A percentile compares a stretch with the other conserved stretches of the same genome.
These are phyloP conservation scores for Ascoidea asiatica DNA, from an alignment of 805 yeast species.

Conservation along the genomic window DNA sequence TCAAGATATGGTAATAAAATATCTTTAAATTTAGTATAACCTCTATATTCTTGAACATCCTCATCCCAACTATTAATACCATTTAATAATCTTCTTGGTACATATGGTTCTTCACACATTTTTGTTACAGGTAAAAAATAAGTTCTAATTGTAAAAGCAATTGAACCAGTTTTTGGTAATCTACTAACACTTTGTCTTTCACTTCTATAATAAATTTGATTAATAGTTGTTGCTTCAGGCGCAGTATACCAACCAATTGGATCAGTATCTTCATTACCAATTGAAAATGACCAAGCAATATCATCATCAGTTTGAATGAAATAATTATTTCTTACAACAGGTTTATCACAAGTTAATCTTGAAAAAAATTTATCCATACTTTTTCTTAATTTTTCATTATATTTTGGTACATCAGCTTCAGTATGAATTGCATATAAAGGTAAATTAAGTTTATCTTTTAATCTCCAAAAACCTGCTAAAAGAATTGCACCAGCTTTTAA, in stretches of 20 bases:
- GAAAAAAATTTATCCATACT: conserved; percentile 59
- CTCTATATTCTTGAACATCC: conserved; percentile 49
- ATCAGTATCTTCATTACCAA: conserved; percentile 18
- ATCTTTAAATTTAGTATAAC: conserved; percentile 38
- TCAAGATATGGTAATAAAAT: conserved; percentile 41
- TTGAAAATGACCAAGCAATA: conserved; percentile 29
- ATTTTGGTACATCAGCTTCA: conserved; percentile 57
- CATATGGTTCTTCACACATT: conserved; percentile 36
- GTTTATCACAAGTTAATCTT: conserved; percentile 36
- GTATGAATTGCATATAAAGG: conserved; percentile 48
- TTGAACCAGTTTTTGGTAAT: conserved; percentile 32
- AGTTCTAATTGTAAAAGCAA: conserved; percentile 41
- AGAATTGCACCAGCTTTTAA: conserved; percentile 50
- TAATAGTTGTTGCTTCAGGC: conserved; percentile 20
- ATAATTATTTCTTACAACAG: conserved; percentile 59
- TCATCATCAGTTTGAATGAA: conserved; percentile 48
- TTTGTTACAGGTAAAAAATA: conserved; percentile 38
- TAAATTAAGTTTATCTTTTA: conserved; percentile 42
- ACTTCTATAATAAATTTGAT: conserved; percentile 36
- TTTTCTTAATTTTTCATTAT: conserved; percentile 37
- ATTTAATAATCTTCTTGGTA: conserved; percentile 45
- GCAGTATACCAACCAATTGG: conserved; percentile 12
- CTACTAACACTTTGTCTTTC: conserved; percentile 48
- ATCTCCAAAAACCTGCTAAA: conserved; percentile 60
- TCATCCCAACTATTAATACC: conserved; percentile 48